Percentiles rank a stretch among this genome's conserved stretches.
Evolutionary conservation across 2,329 filamentous ascomycete genomes (phyloP).

Genomic region (Phialophora tarda): DNA sequence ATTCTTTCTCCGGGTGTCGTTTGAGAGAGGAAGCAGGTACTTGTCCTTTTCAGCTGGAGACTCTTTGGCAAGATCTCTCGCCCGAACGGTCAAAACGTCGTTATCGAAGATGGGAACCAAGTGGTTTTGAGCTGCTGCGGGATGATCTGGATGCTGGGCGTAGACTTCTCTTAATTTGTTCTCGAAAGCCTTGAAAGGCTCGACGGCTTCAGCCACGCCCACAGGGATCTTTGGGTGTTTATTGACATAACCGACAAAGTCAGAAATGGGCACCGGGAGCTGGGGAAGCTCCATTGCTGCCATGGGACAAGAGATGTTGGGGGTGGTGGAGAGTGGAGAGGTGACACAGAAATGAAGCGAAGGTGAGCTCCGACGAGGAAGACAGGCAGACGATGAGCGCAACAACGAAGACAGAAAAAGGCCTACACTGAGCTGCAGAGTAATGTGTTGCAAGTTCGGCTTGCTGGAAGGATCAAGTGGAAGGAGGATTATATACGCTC

Average conservation of each 20-base stretch:
- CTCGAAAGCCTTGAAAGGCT: slow-evolving; percentile 49
- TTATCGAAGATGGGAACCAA: slow-evolving; percentile 46
- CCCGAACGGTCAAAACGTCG: slow-evolving; percentile 42
- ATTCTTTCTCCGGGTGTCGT: slow-evolving; percentile 64
- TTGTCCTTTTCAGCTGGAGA: slow-evolving; percentile 42
- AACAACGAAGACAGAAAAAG: background rate
- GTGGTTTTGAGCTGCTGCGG: slow-evolving; percentile 42
- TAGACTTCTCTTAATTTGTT: slow-evolving; percentile 46
- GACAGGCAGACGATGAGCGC: background rate
- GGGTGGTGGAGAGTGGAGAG: background rate
- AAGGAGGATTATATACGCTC: background rate
- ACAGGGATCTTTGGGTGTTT: slow-evolving; percentile 40
- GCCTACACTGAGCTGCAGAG: background rate
- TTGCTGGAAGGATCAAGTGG: background rate
- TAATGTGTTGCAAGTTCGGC: background rate
- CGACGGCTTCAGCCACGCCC: slow-evolving; percentile 42
- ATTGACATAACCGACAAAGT: slow-evolving; percentile 32
- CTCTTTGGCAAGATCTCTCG: slow-evolving; percentile 45
- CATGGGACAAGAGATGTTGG: background rate
- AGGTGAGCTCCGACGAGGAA: background rate
- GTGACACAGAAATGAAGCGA: background rate
- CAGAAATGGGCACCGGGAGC: slow-evolving; percentile 29
- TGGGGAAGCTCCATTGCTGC: slow-evolving; percentile 27
- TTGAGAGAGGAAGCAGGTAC: slow-evolving; percentile 45
- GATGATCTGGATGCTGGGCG: slow-evolving; percentile 48